Evolutionary conservation across 2,329 filamentous ascomycete species (phyloP).

Genomic region (Verticillium nonalfalfae): DNA sequence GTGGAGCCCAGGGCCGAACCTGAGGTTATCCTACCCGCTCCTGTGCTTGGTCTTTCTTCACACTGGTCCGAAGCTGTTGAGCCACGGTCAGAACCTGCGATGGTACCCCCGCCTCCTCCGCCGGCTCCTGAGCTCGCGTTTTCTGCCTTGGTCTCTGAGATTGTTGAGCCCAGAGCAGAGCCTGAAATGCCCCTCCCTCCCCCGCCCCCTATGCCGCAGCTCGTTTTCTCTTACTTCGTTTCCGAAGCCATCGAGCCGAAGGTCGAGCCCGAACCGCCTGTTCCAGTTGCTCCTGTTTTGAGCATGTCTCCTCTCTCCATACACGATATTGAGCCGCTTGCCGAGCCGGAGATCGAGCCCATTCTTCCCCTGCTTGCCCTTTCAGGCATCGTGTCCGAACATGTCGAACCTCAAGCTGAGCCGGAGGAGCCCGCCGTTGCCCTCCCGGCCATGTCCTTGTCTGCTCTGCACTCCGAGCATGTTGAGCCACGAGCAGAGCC

Average conservation of each 20-base stretch:
- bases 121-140: constrained; percentile 6
- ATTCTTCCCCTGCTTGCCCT: constrained; percentile 19
- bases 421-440: constrained; percentile 10
- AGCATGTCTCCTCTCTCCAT: constrained; percentile 11
- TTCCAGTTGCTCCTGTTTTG: constrained; percentile 6
- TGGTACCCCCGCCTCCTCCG: constrained; percentile 3
- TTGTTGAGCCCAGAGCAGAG: constrained; percentile 25
- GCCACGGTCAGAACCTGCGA: constrained; percentile 21
- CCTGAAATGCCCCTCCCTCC: constrained; percentile 14
- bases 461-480: constrained; percentile 17
- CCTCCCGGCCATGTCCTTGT: constrained; percentile 14
- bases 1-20: constrained; percentile 23
- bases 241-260: constrained; percentile 22
- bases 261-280: constrained; percentile 16
- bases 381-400: constrained; percentile 23
- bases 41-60: constrained; percentile 20
- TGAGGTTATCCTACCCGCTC: constrained; percentile 16
- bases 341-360: constrained; percentile 19
- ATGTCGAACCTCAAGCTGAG: constrained; percentile 20
- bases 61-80: constrained; percentile 24
- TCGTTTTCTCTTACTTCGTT: constrained; percentile 20
- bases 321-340: constrained; percentile 8
- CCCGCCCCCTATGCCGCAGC: constrained; percentile 2
- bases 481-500: constrained; percentile 18
- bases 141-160: constrained; percentile 11